phyloP scores from a whole-genome alignment of 768 basidiomycete genomes.

The Naganishia kalamii region DNA sequence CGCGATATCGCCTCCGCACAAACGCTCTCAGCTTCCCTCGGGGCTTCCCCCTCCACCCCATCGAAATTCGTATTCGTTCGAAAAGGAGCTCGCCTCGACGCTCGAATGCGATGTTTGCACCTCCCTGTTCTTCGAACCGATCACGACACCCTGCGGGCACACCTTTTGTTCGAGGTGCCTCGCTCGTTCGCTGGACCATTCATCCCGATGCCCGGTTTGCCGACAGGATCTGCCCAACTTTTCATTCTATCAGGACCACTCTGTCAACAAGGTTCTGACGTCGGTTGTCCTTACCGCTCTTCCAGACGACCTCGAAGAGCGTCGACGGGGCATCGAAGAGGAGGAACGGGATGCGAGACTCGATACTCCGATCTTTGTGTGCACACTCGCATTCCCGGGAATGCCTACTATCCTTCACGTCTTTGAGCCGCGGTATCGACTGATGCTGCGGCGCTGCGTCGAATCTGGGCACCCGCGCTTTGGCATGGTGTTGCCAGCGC shows the following conservation, averaged over 20 bases:
- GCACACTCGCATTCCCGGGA: slow-evolving; percentile 81
- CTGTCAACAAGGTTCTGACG: slow-evolving; percentile 64
- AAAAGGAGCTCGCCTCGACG: slow-evolving; percentile 53
- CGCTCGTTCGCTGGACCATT: slow-evolving; percentile 83
- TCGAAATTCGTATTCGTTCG: slow-evolving; percentile 30
- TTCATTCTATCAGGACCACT: slow-evolving; percentile 72
- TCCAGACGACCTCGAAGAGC: slow-evolving; percentile 60
- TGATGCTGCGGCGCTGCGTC: slow-evolving; percentile 95
- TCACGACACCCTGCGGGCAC: slow-evolving; percentile 86
- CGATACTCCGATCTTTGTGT: slow-evolving; percentile 85
- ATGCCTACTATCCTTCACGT: slow-evolving; percentile 85
- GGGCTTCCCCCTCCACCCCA: background rate
- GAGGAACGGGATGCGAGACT: slow-evolving; percentile 73
- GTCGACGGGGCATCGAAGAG: slow-evolving; percentile 59
- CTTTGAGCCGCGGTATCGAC: slow-evolving; percentile 86
- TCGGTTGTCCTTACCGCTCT: slow-evolving; percentile 68
- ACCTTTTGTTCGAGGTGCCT: slow-evolving; percentile 88
- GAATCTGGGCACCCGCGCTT: slow-evolving; percentile 69
- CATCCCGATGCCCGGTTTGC: slow-evolving; percentile 74
- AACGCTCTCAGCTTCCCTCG: background rate
- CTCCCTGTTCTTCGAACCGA: slow-evolving; percentile 70
- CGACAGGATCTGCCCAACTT: slow-evolving; percentile 68
- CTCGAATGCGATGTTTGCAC: slow-evolving; percentile 90
- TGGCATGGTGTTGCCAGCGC: slow-evolving; percentile 81
- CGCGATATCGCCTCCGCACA: slow-evolving; percentile 6